Conservation (phyloP, 371 early-diverging fungal genomes). For the Rhizopus stolonifer region DNA sequence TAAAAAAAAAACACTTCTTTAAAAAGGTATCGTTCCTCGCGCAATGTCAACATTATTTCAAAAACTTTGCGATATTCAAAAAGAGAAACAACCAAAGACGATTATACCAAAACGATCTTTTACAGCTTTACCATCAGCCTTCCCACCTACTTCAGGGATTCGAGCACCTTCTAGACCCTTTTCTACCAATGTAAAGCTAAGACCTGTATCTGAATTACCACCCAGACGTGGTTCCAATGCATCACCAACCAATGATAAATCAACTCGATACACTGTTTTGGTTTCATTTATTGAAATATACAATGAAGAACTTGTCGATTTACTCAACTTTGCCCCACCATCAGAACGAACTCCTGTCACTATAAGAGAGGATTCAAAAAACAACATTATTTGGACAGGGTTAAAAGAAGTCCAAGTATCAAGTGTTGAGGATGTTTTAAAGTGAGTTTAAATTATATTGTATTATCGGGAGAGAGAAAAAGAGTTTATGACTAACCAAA, state of each 20-base stretch:
- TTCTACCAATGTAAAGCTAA: slow-evolving; percentile 23
- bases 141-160: slow-evolving; percentile 9
- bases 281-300: slow-evolving; percentile 93
- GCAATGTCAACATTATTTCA: slow-evolving; percentile 80
- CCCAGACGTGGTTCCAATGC: slow-evolving; percentile 28
- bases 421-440: slow-evolving; percentile 77
- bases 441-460: slow-evolving; percentile 35
- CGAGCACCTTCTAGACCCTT: slow-evolving; percentile 21
- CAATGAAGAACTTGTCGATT: slow-evolving; percentile 94
- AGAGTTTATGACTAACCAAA: too few relatives aligned
- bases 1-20: neutral
- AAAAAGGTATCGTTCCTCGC: slow-evolving; percentile 85
- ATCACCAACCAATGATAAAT: slow-evolving; percentile 6
- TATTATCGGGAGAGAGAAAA: slow-evolving; percentile 2
- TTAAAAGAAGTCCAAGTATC: slow-evolving; percentile 81
- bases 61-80: slow-evolving; percentile 32
- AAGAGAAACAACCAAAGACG: slow-evolving; percentile 2
- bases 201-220: slow-evolving; percentile 34
- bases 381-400: slow-evolving; percentile 88
- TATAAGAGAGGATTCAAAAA: slow-evolving; percentile 91
- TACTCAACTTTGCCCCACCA: slow-evolving; percentile 63
- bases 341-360: slow-evolving; percentile 64
- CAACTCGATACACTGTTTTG: slow-evolving; percentile 48
- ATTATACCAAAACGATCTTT: slow-evolving; percentile 6
- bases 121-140: slow-evolving; percentile 7